Evolutionary conservation across 2,329 filamentous ascomycete species (phyloP).

Genomic region (Verticillium albo-atrum): DNA sequence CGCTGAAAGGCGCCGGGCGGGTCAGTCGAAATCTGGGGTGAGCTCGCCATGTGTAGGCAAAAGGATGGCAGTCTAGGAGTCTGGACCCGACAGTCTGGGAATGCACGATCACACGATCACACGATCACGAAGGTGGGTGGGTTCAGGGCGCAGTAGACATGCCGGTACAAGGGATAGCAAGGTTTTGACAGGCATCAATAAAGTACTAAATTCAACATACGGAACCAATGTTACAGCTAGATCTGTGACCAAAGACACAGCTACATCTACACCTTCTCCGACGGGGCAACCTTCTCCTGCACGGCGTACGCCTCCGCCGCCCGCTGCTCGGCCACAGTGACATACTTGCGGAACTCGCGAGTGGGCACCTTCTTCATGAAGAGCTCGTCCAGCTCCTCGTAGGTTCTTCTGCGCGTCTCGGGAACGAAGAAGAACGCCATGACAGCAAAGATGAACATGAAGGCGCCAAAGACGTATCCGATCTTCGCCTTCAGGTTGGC

Average conservation of each 20-base stretch:
- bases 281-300: not conserved
- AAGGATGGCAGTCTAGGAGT: not conserved
- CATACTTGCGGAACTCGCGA: conserved; percentile 15
- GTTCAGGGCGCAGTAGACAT: too few species aligned
- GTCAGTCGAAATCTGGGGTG: not conserved
- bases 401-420: conserved; percentile 10
- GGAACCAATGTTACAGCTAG: too few species aligned
- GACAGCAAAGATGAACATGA: conserved; percentile 8
- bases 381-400: conserved; percentile 22
- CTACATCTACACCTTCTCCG: not conserved
- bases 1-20: not conserved
- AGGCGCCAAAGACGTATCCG: conserved; percentile 10
- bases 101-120: not conserved
- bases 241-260: too few species aligned
- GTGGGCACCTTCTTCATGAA: conserved; percentile 19
- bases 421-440: conserved; percentile 5
- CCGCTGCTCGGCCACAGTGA: conserved; percentile 17
- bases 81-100: not conserved
- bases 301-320: conserved; percentile 19
- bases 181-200: too few species aligned
- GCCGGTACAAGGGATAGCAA: too few species aligned
- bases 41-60: not conserved
- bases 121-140: not conserved
- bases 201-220: too few species aligned
- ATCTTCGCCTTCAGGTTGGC: conserved; percentile 10